Conservation (phyloP, 106 monocot genomes). For the Dendrobium chrysotoxum region DNA sequence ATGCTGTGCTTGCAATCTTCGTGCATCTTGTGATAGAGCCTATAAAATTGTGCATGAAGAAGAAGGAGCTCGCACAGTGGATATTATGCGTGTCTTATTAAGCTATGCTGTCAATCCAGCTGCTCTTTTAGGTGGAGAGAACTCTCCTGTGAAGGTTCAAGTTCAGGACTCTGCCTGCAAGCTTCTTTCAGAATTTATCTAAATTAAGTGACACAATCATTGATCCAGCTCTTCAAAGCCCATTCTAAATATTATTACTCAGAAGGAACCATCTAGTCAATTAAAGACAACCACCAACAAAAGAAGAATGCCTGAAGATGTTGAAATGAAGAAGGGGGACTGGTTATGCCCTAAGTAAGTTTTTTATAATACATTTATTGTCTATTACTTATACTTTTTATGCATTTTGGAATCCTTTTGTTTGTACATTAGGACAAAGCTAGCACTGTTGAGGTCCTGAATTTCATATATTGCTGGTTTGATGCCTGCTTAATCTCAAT, state of each 20-base stretch:
- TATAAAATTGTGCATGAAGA: slow-evolving; percentile 43
- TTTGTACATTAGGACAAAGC: neutral
- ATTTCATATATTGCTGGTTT: neutral
- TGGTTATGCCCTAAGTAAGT: slow-evolving; percentile 90
- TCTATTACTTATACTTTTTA: neutral
- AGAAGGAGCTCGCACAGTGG: slow-evolving; percentile 71
- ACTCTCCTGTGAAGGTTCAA: slow-evolving; percentile 21
- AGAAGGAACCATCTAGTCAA: slow-evolving; percentile 22
- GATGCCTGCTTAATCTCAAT: neutral
- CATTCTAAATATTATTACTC: slow-evolving; percentile 1
- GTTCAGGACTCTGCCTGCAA: slow-evolving; percentile 66
- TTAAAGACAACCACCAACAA: slow-evolving; percentile 6
- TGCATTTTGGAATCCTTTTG: neutral
- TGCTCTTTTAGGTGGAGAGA: slow-evolving; percentile 23
- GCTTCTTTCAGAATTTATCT: slow-evolving; percentile 57
- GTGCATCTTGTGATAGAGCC: slow-evolving; percentile 81
- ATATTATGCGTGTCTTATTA: slow-evolving; percentile 77
- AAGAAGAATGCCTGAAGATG: slow-evolving; percentile 16
- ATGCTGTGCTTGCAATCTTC: slow-evolving; percentile 47
- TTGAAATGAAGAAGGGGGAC: slow-evolving; percentile 97
- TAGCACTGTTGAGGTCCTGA: neutral
- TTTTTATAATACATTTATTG: neutral
- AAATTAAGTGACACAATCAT: slow-evolving; percentile 70
- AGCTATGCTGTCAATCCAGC: slow-evolving; percentile 58
- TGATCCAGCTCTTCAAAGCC: slow-evolving; percentile 49